phyloP scores from a whole-genome alignment of 2,329 filamentous ascomycete species.

The Alternaria tenuissima region DNA sequence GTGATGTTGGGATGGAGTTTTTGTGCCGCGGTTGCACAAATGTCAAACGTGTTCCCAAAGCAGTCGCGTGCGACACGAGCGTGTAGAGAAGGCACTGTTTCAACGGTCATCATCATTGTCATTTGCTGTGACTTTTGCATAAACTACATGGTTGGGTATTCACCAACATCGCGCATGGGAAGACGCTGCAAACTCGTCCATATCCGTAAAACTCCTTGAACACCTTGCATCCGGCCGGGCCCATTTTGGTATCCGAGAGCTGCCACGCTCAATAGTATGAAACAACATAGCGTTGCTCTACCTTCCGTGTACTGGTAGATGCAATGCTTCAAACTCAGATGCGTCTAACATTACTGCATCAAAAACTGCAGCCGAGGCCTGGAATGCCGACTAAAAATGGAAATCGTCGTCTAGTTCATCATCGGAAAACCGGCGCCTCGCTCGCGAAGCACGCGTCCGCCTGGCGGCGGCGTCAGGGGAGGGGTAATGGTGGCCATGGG shows the following conservation, averaged over 20 bases:
- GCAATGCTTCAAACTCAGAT: conserved; percentile 38
- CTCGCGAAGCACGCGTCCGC: conserved; percentile 47
- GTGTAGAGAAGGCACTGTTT: conserved; percentile 7
- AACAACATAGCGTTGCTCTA: conserved; percentile 31
- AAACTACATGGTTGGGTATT: conserved; percentile 45
- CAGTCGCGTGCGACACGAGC: conserved; percentile 11
- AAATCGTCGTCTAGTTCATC: conserved; percentile 36
- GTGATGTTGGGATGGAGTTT: conserved; percentile 32
- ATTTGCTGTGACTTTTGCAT: conserved; percentile 42
- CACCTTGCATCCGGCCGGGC: conserved; percentile 42
- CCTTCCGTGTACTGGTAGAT: conserved; percentile 29
- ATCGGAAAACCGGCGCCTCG: conserved; percentile 40
- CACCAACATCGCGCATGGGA: conserved; percentile 20
- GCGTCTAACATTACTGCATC: conserved; percentile 49
- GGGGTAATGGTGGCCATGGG: conserved; percentile 45
- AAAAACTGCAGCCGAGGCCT: conserved; percentile 30
- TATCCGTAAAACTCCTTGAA: conserved; percentile 34
- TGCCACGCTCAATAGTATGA: conserved; percentile 36
- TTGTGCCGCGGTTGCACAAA: conserved; percentile 13
- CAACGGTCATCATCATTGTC: conserved; percentile 22
- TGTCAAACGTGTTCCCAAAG: conserved; percentile 10
- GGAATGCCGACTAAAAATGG: conserved; percentile 37
- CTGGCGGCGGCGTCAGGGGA: conserved; percentile 44
- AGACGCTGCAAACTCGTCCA: conserved; percentile 42
- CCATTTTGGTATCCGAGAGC: conserved; percentile 45